Conservation (phyloP, 495 filamentous ascomycete species). For the Neurospora sp. region DNA sequence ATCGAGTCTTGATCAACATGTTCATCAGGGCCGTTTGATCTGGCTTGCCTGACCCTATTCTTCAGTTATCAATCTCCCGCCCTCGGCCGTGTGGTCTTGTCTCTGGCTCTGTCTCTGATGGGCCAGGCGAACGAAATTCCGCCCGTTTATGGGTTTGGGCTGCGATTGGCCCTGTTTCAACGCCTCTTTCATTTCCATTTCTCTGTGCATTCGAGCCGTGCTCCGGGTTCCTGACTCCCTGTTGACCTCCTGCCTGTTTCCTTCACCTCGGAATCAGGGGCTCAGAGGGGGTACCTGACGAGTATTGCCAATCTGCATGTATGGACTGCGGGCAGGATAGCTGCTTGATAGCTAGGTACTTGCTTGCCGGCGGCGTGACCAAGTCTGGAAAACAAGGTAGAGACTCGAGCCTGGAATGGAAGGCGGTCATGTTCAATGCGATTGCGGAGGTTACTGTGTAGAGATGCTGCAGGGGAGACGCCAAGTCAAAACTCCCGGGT, state of each 20-base stretch:
- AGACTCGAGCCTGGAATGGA: no score
- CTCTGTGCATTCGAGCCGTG: slow-evolving; percentile 10
- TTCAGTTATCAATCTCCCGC: neutral
- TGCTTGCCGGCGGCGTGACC: neutral
- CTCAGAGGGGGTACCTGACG: neutral
- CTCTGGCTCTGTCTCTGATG: neutral
- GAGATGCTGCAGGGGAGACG: neutral
- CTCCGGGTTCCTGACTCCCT: neutral
- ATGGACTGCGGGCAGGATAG: neutral
- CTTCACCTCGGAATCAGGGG: neutral
- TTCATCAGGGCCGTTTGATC: neutral
- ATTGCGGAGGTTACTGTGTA: neutral
- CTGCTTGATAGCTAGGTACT: neutral
- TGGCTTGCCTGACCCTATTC: neutral
- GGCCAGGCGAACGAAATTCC: slow-evolving; percentile 7
- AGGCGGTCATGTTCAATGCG: no score
- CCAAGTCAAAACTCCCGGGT: neutral
- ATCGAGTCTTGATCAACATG: no score
- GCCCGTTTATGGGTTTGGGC: slow-evolving; percentile 4
- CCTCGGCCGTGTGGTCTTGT: neutral
- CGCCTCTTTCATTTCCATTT: slow-evolving; percentile 12
- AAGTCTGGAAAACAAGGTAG: neutral
- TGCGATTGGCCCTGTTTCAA: slow-evolving; percentile 15
- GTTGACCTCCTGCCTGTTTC: slow-evolving; percentile 1
- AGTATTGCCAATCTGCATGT: neutral